Conservation (phyloP, 2,329 filamentous ascomycete genomes). For the Hortaea werneckii region DNA sequence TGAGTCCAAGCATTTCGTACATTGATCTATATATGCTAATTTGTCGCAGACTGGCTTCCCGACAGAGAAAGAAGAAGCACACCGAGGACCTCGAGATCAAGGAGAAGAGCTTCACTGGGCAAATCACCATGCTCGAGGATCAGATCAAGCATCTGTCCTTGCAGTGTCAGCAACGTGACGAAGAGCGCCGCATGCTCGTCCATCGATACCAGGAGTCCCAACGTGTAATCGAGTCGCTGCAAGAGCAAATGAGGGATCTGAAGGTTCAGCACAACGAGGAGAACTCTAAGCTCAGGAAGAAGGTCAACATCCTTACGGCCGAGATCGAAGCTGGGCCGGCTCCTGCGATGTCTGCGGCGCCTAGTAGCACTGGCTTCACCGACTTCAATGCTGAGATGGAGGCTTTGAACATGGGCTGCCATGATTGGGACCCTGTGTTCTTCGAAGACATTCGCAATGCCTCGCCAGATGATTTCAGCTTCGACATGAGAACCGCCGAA, state of each 20-base stretch:
- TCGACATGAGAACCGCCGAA: conserved; percentile 33
- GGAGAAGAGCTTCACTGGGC: conserved; percentile 78
- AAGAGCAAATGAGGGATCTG: conserved; percentile 84
- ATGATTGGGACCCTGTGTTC: conserved; percentile 71
- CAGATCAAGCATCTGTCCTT: conserved; percentile 59
- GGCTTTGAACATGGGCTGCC: conserved; percentile 63
- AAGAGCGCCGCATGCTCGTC: conserved; percentile 39
- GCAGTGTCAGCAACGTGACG: conserved; percentile 27
- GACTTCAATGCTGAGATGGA: conserved; percentile 74
- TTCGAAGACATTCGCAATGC: conserved; percentile 42
- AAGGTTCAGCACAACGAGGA: conserved; percentile 81
- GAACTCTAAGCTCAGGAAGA: conserved; percentile 83
- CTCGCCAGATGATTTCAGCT: conserved; percentile 42
- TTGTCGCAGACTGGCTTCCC: conserved; percentile 60
- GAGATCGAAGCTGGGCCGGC: conserved; percentile 51
- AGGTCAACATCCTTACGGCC: conserved; percentile 66
- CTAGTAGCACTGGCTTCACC: conserved; percentile 54
- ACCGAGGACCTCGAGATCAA: conserved; percentile 94
- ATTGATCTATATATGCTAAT: conserved; percentile 9
- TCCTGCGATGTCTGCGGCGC: conserved; percentile 35
- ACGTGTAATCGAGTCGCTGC: conserved; percentile 64
- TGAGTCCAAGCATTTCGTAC: conserved; percentile 36
- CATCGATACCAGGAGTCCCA: conserved; percentile 65
- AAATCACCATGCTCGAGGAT: conserved; percentile 71
- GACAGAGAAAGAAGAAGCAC: conserved; percentile 96